A percentile compares a stretch with the other conserved stretches of the same genome.
Evolutionary conservation across 2,329 filamentous ascomycete genomes (phyloP).

Genomic region (Botrytis squamosa): DNA sequence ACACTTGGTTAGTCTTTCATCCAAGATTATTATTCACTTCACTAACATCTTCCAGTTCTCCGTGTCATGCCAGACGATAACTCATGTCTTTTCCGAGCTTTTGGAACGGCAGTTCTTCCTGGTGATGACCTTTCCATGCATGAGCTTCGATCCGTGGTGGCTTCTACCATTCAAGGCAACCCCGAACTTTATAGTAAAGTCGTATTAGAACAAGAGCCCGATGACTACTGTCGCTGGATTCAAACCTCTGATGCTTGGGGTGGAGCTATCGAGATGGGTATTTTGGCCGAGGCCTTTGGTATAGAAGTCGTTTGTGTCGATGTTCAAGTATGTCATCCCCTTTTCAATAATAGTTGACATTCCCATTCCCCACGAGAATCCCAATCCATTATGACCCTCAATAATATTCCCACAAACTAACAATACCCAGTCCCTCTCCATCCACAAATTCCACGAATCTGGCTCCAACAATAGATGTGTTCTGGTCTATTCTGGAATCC

Average conservation of each 20-base stretch:
- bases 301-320: slow-evolving; percentile 85
- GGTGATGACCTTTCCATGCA: slow-evolving; percentile 63
- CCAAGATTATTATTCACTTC: slow-evolving; percentile 11
- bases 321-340: slow-evolving; percentile 53
- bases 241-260: slow-evolving; percentile 82
- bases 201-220: slow-evolving; percentile 68
- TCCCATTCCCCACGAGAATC: not conserved
- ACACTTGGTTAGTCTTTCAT: slow-evolving; percentile 47
- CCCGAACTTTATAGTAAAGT: slow-evolving; percentile 71
- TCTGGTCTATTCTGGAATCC: slow-evolving; percentile 86
- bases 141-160: slow-evolving; percentile 74
- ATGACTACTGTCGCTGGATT: slow-evolving; percentile 80
- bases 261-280: slow-evolving; percentile 84
- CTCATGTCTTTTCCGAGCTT: slow-evolving; percentile 87
- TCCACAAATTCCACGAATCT: slow-evolving; percentile 74
- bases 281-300: slow-evolving; percentile 79
- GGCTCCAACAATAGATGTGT: slow-evolving; percentile 57
- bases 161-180: slow-evolving; percentile 72
- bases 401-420: slow-evolving; percentile 39
- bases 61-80: slow-evolving; percentile 98
- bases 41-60: slow-evolving; percentile 53
- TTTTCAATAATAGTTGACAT: not conserved
- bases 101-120: slow-evolving; percentile 72
- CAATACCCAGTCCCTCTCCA: slow-evolving; percentile 48
- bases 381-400: not conserved